Base-by-base conservation (phyloP, 768 basidiomycete genomes). In the Phlebiopsis flavidoalba region DNA sequence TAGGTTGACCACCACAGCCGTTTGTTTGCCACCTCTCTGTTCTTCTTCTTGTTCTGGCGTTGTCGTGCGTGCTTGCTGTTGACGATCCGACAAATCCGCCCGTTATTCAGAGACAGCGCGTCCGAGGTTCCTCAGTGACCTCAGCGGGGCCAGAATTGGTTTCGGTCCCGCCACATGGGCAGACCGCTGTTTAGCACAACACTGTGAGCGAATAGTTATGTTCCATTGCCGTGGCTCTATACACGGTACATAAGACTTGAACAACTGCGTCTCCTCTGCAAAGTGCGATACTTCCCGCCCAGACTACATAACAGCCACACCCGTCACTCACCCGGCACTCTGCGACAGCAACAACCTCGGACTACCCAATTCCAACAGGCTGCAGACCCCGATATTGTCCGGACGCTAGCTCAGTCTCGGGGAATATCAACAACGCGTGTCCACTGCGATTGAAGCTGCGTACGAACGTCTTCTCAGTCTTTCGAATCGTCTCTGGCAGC, bases 161-260 rank as follows among this genome's bases (percentile, higher is more conserved):
- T 47, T 40, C 15, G 31, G 33, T 37, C 11, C 37, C 17, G 21
- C 53, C 64, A 33, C 52, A 66, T 66, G 65, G 65, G 65, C 56
- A 63, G 65, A 57, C 65, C 65, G 17, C 51, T 66, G 19, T 63
- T 53, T 51, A 54, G 65, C 43, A 46, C 57, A 51, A 53, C 43
- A 50, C 64, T n/a, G 64, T 64, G 64, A 48, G 48, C 24, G 21
- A 8, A 19, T 58, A 36, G 26, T 47, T 22, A 50, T 24, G 47
- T 36, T 24, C 37, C 46, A 17, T 4, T 36, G n/a, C 35, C 15
- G 3, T 10, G 12, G 17, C 52, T 53, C 14, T n/a, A 53, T 33
- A 8, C 19, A 14, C 8, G 14, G 2, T 17, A 21, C 52, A 35
- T 31, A 58, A 64, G 63, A 61, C 56, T 6, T 26, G 3, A 45